Percentiles rank a stretch among this genome's conserved stretches.
phyloP scores from a whole-genome alignment of 2,329 filamentous ascomycete species.

The Leptographium galeiforme region DNA sequence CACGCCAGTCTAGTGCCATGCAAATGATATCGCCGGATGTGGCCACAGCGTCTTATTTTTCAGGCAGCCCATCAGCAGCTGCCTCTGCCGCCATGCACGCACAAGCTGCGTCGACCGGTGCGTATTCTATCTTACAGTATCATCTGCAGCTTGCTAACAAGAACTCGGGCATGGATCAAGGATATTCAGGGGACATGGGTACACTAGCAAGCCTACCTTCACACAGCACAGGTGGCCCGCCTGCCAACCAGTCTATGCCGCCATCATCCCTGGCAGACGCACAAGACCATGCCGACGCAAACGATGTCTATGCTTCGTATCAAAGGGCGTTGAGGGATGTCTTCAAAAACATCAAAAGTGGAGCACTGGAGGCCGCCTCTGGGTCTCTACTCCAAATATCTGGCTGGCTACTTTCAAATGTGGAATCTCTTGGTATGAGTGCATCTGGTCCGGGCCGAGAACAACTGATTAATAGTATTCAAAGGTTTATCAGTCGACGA shows the following conservation, averaged over 20 bases:
- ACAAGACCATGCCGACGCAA: conserved; percentile 16
- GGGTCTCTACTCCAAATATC: conserved; percentile 39
- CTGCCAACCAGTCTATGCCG: neutral
- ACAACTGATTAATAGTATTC: neutral
- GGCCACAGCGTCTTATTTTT: conserved; percentile 63
- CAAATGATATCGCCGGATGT: conserved; percentile 57
- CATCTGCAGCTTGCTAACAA: conserved; percentile 42
- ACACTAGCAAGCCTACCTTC: conserved; percentile 27
- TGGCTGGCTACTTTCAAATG: conserved; percentile 42
- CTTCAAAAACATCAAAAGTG: conserved; percentile 55
- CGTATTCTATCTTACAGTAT: conserved; percentile 46
- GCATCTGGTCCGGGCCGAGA: neutral
- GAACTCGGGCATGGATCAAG: conserved; percentile 41
- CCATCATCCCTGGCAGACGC: neutral
- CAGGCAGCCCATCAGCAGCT: conserved; percentile 48
- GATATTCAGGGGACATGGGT: conserved; percentile 34
- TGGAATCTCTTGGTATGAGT: conserved; percentile 39
- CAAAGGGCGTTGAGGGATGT: conserved; percentile 49
- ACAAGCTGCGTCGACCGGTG: conserved; percentile 31
- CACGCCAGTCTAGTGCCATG: conserved; percentile 63
- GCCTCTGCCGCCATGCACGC: conserved; percentile 40
- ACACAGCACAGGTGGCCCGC: conserved; percentile 16
- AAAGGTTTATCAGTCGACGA: conserved; percentile 77
- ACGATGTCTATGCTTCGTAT: conserved; percentile 56
- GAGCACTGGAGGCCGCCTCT: conserved; percentile 34